Evolutionary conservation across 164 flowering plant genomes (phyloP).

Genomic region (Houttuynia cordata): DNA sequence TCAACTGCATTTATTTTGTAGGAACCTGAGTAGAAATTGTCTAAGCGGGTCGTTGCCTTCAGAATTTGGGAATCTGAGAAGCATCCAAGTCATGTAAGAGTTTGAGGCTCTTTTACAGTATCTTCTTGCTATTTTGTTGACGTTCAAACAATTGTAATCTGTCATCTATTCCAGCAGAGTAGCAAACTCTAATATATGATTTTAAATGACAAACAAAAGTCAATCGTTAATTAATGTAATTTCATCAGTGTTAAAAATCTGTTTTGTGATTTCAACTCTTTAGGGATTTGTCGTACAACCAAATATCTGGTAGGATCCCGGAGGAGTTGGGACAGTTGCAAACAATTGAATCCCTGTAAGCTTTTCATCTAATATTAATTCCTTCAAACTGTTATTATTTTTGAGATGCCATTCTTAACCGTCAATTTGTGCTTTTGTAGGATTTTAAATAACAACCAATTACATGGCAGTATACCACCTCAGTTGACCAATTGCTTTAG

Average conservation of each 20-base stretch:
- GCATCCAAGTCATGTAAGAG: constrained; percentile 60
- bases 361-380: neutral
- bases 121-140: too few species aligned
- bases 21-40: constrained; percentile 57
- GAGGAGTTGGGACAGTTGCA: constrained; percentile 70
- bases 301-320: constrained; percentile 59
- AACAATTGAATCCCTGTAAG: constrained; percentile 64
- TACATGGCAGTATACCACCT: constrained; percentile 57
- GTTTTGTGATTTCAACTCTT: neutral
- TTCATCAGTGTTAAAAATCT: neutral
- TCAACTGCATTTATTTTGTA: constrained; percentile 6
- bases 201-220: too few species aligned
- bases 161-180: too few species aligned
- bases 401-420: neutral
- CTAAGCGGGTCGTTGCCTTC: constrained; percentile 54
- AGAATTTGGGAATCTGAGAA: constrained; percentile 74
- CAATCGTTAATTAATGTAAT: too few species aligned
- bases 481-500: constrained; percentile 76
- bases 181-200: too few species aligned
- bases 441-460: constrained; percentile 55
- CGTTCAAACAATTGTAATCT: too few species aligned
- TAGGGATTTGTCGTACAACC: constrained; percentile 78
- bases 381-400: neutral
- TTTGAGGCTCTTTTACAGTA: neutral
- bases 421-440: constrained; percentile 16